Conservation (phyloP, 305 asterid genomes). For the Ilex paraguariensis region DNA sequence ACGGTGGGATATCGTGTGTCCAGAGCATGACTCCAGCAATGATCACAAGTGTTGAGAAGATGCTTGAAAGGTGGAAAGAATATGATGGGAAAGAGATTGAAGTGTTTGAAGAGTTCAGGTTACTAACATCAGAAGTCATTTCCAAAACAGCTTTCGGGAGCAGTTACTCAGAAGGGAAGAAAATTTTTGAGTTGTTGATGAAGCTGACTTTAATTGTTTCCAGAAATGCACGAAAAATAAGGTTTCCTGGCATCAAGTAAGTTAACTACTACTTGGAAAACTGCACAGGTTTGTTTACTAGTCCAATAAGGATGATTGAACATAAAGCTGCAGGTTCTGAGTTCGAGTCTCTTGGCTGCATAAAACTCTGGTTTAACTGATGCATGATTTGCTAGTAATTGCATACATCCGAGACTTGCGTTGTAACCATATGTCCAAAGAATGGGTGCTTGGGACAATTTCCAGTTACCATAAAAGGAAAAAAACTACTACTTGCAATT, state of each 20-base stretch:
- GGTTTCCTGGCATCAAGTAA: slow-evolving; percentile 18
- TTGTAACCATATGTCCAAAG: too few relatives aligned
- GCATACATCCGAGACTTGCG: too few relatives aligned
- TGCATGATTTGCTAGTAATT: too few relatives aligned
- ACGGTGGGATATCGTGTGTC: background rate
- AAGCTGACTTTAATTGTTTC: slow-evolving; percentile 6
- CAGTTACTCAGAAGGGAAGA: slow-evolving; percentile 25
- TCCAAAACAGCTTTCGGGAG: slow-evolving; percentile 30
- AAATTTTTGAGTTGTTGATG: slow-evolving; percentile 15
- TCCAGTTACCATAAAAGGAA: too few relatives aligned
- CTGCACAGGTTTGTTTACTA: too few relatives aligned
- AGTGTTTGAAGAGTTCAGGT: slow-evolving; percentile 18
- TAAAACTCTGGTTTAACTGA: too few relatives aligned
- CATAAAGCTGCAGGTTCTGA: too few relatives aligned
- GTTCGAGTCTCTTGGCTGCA: too few relatives aligned
- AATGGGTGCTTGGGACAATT: too few relatives aligned
- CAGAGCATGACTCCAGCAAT: slow-evolving; percentile 55
- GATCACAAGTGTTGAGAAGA: slow-evolving; percentile 31
- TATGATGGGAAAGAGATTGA: slow-evolving; percentile 19
- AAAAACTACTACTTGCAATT: too few relatives aligned
- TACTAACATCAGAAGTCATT: slow-evolving; percentile 22
- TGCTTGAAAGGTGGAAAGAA: slow-evolving; percentile 26
- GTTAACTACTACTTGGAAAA: background rate
- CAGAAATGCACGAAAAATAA: slow-evolving; percentile 11
- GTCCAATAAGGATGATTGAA: too few relatives aligned